Conservation (phyloP, 352 stramenopile species). For the Phytophthora europaea region DNA sequence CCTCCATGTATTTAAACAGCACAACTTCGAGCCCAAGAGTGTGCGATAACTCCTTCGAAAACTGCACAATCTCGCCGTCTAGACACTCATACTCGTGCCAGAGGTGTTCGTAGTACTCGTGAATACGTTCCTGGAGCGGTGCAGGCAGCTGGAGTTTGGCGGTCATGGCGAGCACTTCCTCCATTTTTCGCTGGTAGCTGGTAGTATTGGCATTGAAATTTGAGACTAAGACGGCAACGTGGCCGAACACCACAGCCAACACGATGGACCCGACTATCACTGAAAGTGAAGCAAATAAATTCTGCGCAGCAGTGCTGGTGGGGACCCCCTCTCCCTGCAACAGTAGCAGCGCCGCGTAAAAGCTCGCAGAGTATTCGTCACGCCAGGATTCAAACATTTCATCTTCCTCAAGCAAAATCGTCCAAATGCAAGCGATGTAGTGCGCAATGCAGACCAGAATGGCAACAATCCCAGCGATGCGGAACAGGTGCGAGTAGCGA, state of each 20-base stretch:
- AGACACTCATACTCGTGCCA: constrained; percentile 75
- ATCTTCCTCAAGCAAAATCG: constrained; percentile 11
- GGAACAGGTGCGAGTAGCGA: constrained; percentile 49
- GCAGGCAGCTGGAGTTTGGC: constrained; percentile 59
- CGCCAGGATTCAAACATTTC: neutral
- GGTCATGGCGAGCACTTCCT: constrained; percentile 67
- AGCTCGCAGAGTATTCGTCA: constrained; percentile 44
- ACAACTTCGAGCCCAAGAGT: constrained; percentile 68
- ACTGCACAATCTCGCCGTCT: constrained; percentile 61
- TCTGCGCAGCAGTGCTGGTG: constrained; percentile 36
- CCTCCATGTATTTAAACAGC: constrained; percentile 71
- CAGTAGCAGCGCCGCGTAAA: constrained; percentile 60
- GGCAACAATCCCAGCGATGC: constrained; percentile 46
- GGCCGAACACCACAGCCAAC: constrained; percentile 68
- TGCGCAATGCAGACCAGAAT: constrained; percentile 57
- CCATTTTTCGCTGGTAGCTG: constrained; percentile 76
- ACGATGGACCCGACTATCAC: constrained; percentile 63
- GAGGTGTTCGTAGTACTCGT: constrained; percentile 75
- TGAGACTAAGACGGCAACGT: constrained; percentile 68
- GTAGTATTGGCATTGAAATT: constrained; percentile 68
- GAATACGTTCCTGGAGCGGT: constrained; percentile 62
- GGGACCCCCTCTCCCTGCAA: constrained; percentile 65
- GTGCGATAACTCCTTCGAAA: constrained; percentile 61
- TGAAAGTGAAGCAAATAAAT: constrained; percentile 51
- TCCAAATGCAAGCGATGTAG: constrained; percentile 65